Percentiles rank a stretch among this genome's conserved stretches.
Evolutionary conservation across 2,329 filamentous ascomycete species (phyloP).

Genomic region (Aspergillus bombycis): DNA sequence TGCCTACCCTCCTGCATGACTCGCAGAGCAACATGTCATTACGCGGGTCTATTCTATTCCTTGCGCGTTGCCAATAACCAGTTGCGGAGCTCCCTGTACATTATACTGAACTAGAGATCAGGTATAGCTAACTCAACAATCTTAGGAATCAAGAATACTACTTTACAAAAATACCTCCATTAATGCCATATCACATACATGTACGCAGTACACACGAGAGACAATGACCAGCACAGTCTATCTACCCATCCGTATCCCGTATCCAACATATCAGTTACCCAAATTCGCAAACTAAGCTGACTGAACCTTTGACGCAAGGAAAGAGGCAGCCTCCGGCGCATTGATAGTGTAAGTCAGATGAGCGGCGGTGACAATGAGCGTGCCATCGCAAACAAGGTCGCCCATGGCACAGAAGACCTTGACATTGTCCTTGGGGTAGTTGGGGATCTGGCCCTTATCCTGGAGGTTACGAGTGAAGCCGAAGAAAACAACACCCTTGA

Average conservation of each 20-base stretch:
- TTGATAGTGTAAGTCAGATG: conserved; percentile 23
- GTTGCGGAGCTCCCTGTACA: too few species aligned
- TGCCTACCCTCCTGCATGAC: too few species aligned
- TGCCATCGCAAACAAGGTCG: conserved; percentile 22
- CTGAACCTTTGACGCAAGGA: conserved; percentile 16
- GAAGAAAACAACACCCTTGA: conserved; percentile 48
- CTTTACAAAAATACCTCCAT: not conserved
- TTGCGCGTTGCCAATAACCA: too few species aligned
- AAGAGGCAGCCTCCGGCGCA: conserved; percentile 16
- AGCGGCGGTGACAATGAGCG: conserved; percentile 18
- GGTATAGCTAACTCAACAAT: too few species aligned
- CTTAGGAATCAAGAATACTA: too few species aligned
- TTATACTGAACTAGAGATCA: too few species aligned
- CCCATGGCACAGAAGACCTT: conserved; percentile 24
- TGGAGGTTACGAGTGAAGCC: conserved; percentile 34
- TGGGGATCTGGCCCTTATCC: conserved; percentile 21
- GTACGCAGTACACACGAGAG: not conserved
- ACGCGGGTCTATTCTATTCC: too few species aligned
- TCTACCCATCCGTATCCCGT: not conserved
- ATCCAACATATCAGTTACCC: not conserved
- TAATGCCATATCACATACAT: not conserved
- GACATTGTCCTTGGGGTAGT: conserved; percentile 21
- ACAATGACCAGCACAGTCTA: conserved; percentile 1
- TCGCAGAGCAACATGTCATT: too few species aligned
- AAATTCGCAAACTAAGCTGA: not conserved